Evolutionary conservation across 192 early-diverging fungal genomes (phyloP).

Genomic region (Rhizophagus sp.): DNA sequence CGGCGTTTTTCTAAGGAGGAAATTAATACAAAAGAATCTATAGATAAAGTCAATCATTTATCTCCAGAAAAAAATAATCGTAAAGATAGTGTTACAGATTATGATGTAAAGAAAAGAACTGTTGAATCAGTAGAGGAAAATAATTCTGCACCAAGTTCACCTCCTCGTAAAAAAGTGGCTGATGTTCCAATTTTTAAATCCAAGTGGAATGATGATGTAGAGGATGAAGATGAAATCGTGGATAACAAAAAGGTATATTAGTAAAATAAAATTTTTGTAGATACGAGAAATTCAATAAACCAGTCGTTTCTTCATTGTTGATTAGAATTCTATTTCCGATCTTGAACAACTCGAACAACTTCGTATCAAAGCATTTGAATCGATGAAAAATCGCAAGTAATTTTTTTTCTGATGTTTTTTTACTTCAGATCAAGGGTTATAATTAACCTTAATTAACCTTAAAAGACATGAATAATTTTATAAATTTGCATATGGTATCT

Average conservation of each 20-base stretch:
- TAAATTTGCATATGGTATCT: too few species aligned
- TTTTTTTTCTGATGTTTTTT: neutral
- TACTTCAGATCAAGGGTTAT: too few species aligned
- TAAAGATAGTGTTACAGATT: neutral
- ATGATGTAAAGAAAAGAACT: conserved; percentile 4
- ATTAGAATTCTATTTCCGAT: conserved; percentile 5
- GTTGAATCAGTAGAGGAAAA: neutral
- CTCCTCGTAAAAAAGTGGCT: conserved; percentile 3
- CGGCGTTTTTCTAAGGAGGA: conserved; percentile 15
- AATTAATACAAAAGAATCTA: neutral
- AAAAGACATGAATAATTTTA: too few species aligned
- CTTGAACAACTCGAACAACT: conserved; percentile 30
- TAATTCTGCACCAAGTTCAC: conserved; percentile 1
- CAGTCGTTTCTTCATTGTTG: conserved; percentile 2
- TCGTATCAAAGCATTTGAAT: conserved; percentile 21
- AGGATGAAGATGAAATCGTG: conserved; percentile 15
- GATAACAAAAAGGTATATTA: conserved; percentile 3
- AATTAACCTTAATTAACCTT: too few species aligned
- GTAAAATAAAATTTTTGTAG: neutral
- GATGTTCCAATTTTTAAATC: conserved; percentile 31
- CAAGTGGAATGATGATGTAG: conserved; percentile 30
- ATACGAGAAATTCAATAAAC: neutral
- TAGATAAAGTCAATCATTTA: neutral
- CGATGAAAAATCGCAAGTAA: conserved; percentile 26
- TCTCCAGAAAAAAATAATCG: conserved; percentile 10